Conservation (phyloP, 78 protist species). For the Protostelium mycophagum region DNA sequence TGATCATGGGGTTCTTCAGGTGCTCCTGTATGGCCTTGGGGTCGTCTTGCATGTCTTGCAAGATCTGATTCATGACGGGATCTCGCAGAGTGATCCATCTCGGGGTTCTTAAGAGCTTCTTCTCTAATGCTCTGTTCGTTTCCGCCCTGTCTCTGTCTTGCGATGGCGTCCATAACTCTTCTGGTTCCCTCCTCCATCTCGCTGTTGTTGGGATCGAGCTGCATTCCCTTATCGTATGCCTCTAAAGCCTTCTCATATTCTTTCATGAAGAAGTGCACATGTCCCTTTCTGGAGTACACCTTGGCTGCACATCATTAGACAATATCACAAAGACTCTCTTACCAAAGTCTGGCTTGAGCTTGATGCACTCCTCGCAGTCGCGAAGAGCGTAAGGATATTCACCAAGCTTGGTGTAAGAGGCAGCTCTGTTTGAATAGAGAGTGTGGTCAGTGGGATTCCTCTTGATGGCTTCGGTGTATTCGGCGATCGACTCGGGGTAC, state of each 20-base stretch:
- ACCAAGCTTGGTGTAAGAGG: slow-evolving; percentile 62
- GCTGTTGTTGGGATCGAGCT: slow-evolving; percentile 54
- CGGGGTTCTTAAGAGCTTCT: slow-evolving; percentile 84
- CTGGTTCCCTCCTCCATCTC: slow-evolving; percentile 53
- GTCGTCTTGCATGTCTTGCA: slow-evolving; percentile 63
- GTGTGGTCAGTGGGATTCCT: slow-evolving; percentile 81
- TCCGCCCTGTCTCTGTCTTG: slow-evolving; percentile 6
- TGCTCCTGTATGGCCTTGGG: slow-evolving; percentile 65
- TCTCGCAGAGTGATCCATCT: slow-evolving; percentile 77
- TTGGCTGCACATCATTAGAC: slow-evolving; percentile 13
- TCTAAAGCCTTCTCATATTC: slow-evolving; percentile 79
- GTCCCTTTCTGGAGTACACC: slow-evolving; percentile 72
- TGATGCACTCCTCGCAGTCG: slow-evolving; percentile 69
- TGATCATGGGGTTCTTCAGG: slow-evolving; percentile 68
- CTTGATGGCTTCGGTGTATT: slow-evolving; percentile 81
- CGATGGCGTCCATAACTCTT: slow-evolving; percentile 15
- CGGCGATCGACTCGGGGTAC: slow-evolving; percentile 78
- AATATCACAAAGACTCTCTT: background rate
- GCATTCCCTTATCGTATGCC: slow-evolving; percentile 69
- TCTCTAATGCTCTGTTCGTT: slow-evolving; percentile 68
- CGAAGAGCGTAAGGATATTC: slow-evolving; percentile 61
- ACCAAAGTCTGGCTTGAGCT: slow-evolving; percentile 53
- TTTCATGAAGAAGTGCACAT: slow-evolving; percentile 61
- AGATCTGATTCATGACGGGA: slow-evolving; percentile 72
- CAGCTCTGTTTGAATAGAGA: slow-evolving; percentile 72